A percentile compares a stretch with the other conserved stretches of the same genome.
Conservation (phyloP, 495 filamentous ascomycete genomes). For the Aspergillus diversus region DNA sequence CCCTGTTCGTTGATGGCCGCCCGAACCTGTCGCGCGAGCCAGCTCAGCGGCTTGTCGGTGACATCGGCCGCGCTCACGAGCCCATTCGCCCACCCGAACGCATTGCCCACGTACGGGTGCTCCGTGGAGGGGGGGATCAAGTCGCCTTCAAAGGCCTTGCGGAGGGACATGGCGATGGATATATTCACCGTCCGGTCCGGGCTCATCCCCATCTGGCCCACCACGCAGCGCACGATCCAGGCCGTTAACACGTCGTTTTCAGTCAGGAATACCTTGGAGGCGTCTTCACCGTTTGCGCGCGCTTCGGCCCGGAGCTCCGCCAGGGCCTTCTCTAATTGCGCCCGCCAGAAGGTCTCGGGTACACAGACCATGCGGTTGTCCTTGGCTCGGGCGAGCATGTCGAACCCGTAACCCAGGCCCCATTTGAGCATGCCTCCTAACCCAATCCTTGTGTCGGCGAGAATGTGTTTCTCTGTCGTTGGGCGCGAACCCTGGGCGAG, state of each 20-base stretch:
- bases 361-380: constrained; percentile 34
- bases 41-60: constrained; percentile 42
- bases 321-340: constrained; percentile 27
- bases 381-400: constrained; percentile 29
- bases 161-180: constrained; percentile 31
- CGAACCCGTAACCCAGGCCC: constrained; percentile 29
- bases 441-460: constrained; percentile 17
- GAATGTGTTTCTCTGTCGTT: constrained; percentile 14
- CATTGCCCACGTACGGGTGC: constrained; percentile 30
- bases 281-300: constrained; percentile 21
- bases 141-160: constrained; percentile 31
- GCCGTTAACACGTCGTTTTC: constrained; percentile 31
- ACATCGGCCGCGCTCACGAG: constrained; percentile 40
- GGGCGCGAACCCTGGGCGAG: constrained; percentile 19
- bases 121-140: constrained; percentile 32
- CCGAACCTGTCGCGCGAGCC: constrained; percentile 40
- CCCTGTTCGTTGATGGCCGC: constrained; percentile 45
- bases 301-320: constrained; percentile 26
- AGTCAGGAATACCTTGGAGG: constrained; percentile 27
- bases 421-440: constrained; percentile 28
- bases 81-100: constrained; percentile 35
- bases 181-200: constrained; percentile 24
- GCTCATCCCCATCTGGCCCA: constrained; percentile 22
- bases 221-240: constrained; percentile 29
- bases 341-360: constrained; percentile 27